phyloP scores from a whole-genome alignment of 2,329 filamentous ascomycete genomes.

The Diaporthe sp. region DNA sequence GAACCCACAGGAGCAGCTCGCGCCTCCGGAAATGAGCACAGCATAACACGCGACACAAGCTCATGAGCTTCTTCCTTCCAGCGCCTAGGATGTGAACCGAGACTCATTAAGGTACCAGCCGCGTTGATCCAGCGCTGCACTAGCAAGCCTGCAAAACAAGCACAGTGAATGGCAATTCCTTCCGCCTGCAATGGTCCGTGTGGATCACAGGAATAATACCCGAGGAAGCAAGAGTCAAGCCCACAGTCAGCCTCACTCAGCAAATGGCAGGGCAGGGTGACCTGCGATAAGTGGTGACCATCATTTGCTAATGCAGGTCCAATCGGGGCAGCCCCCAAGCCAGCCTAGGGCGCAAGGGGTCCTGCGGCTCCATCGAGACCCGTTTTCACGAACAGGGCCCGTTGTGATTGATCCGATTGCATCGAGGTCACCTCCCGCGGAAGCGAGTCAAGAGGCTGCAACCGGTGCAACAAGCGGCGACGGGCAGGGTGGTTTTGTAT shows the following conservation, averaged over 20 bases:
- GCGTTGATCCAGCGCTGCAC: conserved; percentile 16
- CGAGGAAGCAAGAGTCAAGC: conserved; percentile 34
- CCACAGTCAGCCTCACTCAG: conserved; percentile 38
- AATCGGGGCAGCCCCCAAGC: conserved; percentile 38
- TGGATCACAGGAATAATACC: conserved; percentile 37
- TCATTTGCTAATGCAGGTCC: conserved; percentile 41
- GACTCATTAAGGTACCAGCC: conserved; percentile 31
- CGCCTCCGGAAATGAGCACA: conserved; percentile 38
- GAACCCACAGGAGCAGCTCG: conserved; percentile 29
- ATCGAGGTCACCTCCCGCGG: conserved; percentile 23
- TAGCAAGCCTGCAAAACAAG: conserved; percentile 15
- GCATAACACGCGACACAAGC: conserved; percentile 26
- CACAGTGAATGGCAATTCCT: conserved; percentile 23
- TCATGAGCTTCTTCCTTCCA: conserved; percentile 19
- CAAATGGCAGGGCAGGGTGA: conserved; percentile 33
- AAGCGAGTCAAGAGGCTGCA: conserved; percentile 31
- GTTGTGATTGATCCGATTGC: conserved; percentile 34
- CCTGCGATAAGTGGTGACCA: conserved; percentile 38
- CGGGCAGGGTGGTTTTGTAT: conserved; percentile 19
- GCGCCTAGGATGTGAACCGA: background rate
- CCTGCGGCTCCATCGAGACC: conserved; percentile 36
- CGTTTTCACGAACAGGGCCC: conserved; percentile 35
- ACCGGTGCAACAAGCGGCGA: conserved; percentile 8
- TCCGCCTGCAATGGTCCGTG: conserved; percentile 18
- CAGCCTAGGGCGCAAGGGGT: conserved; percentile 31